Base-by-base conservation (phyloP, 2,329 filamentous ascomycete genomes). In the Aspergillus bombycis region DNA sequence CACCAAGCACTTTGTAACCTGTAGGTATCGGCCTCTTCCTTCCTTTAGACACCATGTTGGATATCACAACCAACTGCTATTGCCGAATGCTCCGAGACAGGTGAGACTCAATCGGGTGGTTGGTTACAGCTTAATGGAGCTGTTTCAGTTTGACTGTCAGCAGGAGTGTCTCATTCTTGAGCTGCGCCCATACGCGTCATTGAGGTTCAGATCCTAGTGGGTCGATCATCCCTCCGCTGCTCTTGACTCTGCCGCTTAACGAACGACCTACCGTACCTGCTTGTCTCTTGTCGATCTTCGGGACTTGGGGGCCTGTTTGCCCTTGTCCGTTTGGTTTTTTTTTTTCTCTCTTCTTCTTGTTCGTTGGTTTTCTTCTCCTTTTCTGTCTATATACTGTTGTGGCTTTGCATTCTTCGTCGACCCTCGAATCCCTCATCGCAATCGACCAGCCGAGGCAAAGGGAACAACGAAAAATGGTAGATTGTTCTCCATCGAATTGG, bases 161-260 rank as follows among this genome's bases (percentile, higher is more conserved):
- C 46, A 53, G 53, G 55, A 34, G 55, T 53, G 32, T 26, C 58
- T 38, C 48, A 48, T 57, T 48, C 57, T 64, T 60, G 60, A 63
- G 61, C 57, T 19, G 46, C 8, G 38, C 48, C 48, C 58, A 62
- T 68, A 68, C 66, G 66, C 66, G 66, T 69, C 66, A 69, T 67
- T 64, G 62, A 58, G 43, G 38, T 66, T 60, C 57, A 64, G 61
- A 66, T 69, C 66, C 57, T 26, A 53, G 62, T 69, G 67, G 63
- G 64, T 62, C 66, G 67, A 67, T 69, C 66, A 55, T 67, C 66
- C 34, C 52, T 58, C 54, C 21, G 19, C 11, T 26, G 19, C 32
- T 53, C 28, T 53, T 46, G 57, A 19, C 59, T 60, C 57, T 57
- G 46, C 55, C 59, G 57, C 57, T 62, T 55, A 30, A 41, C 26